Percentiles rank a stretch among this genome's conserved stretches.
Conservation (phyloP, 352 stramenopile genomes). For the Pythium guiyangense region DNA sequence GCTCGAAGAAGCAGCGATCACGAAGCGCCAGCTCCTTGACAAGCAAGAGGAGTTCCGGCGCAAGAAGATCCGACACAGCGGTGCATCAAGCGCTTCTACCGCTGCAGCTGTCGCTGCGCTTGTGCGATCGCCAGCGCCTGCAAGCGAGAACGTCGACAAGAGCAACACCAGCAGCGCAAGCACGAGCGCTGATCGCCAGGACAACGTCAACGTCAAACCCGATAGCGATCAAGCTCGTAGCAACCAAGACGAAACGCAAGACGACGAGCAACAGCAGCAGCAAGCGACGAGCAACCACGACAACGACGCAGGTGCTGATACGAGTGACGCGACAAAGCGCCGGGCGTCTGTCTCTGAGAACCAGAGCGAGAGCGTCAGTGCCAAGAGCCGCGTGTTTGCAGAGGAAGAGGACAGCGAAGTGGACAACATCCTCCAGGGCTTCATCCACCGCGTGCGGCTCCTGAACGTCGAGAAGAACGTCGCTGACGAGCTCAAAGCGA, state of each 20-base stretch:
- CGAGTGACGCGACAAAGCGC: too few species aligned
- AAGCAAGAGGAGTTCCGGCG: constrained; percentile 58
- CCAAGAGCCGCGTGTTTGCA: constrained; percentile 1
- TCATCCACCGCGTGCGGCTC: constrained; percentile 54
- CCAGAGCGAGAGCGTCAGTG: neutral
- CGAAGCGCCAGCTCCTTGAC: constrained; percentile 52
- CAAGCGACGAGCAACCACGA: neutral
- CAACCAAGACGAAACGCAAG: too few species aligned
- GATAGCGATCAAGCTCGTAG: too few species aligned
- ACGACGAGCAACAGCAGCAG: neutral
- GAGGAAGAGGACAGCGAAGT: constrained; percentile 61
- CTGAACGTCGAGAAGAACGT: constrained; percentile 75
- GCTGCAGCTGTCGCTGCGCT: neutral
- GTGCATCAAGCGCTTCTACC: neutral
- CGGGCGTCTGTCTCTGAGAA: too few species aligned
- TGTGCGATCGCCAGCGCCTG: too few species aligned
- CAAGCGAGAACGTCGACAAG: too few species aligned
- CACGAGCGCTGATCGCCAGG: too few species aligned
- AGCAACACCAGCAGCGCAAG: too few species aligned
- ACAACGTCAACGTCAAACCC: too few species aligned
- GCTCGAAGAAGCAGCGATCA: constrained; percentile 49
- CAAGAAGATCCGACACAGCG: constrained; percentile 38
- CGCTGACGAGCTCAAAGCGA: constrained; percentile 55
- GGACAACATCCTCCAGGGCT: constrained; percentile 61
- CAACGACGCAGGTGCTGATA: constrained; percentile 12